Conservation (phyloP, 768 basidiomycete genomes). For the Goffeauzyma gilvescens region DNA sequence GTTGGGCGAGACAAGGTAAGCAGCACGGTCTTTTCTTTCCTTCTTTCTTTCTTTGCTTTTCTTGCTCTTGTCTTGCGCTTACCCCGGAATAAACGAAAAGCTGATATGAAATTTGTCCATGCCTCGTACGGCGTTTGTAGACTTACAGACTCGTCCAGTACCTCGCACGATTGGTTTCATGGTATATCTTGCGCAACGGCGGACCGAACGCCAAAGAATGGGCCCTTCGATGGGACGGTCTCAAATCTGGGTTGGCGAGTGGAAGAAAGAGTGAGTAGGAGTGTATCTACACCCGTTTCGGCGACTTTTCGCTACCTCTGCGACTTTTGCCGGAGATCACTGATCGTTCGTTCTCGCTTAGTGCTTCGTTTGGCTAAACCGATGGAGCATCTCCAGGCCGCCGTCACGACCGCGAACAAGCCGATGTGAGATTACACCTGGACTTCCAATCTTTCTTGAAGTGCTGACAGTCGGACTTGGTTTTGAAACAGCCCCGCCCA, state of each 20-base stretch:
- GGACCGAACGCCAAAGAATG: constrained; percentile 39
- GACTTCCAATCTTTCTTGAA: background rate
- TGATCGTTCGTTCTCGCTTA: constrained; percentile 25
- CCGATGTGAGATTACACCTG: constrained; percentile 19
- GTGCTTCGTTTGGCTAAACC: constrained; percentile 89
- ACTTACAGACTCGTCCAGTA: constrained; percentile 80
- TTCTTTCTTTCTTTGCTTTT: background rate
- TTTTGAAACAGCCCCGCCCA: constrained; percentile 10
- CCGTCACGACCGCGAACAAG: constrained; percentile 44
- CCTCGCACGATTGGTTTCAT: constrained; percentile 70
- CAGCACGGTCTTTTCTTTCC: background rate
- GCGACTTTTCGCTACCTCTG: background rate
- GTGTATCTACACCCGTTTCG: constrained; percentile 1
- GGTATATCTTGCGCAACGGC: constrained; percentile 54
- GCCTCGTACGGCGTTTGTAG: constrained; percentile 35
- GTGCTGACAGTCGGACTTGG: background rate
- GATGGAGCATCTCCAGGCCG: constrained; percentile 78
- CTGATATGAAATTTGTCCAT: constrained; percentile 3
- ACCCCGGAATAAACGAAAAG: too few species aligned
- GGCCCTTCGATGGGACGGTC: constrained; percentile 57
- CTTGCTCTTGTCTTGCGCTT: too few species aligned
- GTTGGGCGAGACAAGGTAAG: constrained; percentile 75
- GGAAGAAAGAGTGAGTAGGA: constrained; percentile 57
- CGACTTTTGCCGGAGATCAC: too few species aligned
- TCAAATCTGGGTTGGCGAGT: constrained; percentile 67